Percentiles rank a stretch among this genome's conserved stretches.
Evolutionary conservation across 1,284 basidiomycete genomes (phyloP).

Genomic region (Ganoderma resinaceum): DNA sequence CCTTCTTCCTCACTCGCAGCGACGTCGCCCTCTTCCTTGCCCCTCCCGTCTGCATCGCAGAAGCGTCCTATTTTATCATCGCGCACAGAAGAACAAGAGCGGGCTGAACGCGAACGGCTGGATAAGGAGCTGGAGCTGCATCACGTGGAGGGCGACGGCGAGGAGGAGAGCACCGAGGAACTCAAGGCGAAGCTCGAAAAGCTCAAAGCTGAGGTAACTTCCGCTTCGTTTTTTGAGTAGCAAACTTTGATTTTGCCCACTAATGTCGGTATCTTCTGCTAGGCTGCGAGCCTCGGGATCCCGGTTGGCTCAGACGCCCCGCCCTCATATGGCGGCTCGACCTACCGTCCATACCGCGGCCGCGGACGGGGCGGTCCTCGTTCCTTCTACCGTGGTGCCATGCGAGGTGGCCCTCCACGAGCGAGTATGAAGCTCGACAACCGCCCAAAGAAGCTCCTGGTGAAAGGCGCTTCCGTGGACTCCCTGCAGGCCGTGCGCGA

Average conservation of each 20-base stretch:
- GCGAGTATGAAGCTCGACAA: conserved; percentile 90
- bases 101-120: conserved; percentile 66
- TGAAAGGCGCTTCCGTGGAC: conserved; percentile 71
- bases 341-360: conserved; percentile 76
- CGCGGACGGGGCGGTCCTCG: conserved; percentile 59
- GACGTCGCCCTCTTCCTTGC: conserved; percentile 38
- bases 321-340: conserved; percentile 39
- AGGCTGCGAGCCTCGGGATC: conserved; percentile 86
- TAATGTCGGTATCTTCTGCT: not conserved
- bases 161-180: conserved; percentile 70
- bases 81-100: conserved; percentile 51
- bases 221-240: not conserved
- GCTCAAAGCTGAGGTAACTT: conserved; percentile 76
- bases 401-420: conserved; percentile 69
- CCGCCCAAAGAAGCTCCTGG: conserved; percentile 81
- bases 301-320: conserved; percentile 51
- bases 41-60: conserved; percentile 24
- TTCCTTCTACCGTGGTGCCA: conserved; percentile 65
- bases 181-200: conserved; percentile 82
- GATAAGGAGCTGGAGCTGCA: conserved; percentile 82
- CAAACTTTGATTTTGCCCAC: not conserved
- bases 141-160: conserved; percentile 47
- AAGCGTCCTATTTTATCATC: conserved; percentile 40
- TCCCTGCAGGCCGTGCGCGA: conserved; percentile 69
- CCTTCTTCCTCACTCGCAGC: conserved; percentile 32